phyloP scores from a whole-genome alignment of 345 rosid species.

The Melaleuca quinquenervia region DNA sequence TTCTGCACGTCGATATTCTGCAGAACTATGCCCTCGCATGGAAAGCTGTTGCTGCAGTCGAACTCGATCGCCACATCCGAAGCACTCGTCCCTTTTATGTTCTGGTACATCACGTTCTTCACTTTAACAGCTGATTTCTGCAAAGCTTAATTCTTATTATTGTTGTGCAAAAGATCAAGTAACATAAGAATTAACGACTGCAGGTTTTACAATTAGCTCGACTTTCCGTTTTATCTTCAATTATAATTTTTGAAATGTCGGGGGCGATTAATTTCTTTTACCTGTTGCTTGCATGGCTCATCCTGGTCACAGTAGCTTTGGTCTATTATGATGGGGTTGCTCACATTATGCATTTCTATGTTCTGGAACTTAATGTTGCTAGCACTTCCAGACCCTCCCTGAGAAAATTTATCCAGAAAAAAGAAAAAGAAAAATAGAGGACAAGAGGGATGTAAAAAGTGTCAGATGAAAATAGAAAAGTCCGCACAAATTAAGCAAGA shows the following conservation, averaged over 20 bases:
- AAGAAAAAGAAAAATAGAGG: not conserved
- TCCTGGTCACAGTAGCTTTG: conserved; percentile 76
- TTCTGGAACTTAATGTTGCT: conserved; percentile 61
- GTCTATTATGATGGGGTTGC: conserved; percentile 76
- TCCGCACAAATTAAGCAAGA: not conserved
- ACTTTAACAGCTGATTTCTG: conserved; percentile 66
- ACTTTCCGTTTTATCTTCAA: not conserved
- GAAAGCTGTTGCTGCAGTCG: conserved; percentile 48
- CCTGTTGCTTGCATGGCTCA: conserved; percentile 58
- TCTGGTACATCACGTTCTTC: conserved; percentile 51
- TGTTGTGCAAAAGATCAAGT: not conserved
- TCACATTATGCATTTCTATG: conserved; percentile 57
- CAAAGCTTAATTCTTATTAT: not conserved
- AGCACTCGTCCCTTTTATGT: conserved; percentile 71
- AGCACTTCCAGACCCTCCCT: conserved; percentile 95
- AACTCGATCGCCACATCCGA: conserved; percentile 54
- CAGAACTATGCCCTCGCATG: conserved; percentile 56
- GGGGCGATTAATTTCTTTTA: not conserved
- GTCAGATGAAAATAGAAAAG: no score
- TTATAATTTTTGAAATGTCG: no score
- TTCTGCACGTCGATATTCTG: conserved; percentile 28
- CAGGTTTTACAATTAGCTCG: not conserved
- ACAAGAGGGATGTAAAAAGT: no score
- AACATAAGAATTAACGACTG: not conserved
- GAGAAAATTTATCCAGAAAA: not conserved